Evolutionary conservation across 169 alveolate genomes (phyloP), one percentile per base, ranked within the genome.

Genomic region (Plasmodium berghei): DNA sequence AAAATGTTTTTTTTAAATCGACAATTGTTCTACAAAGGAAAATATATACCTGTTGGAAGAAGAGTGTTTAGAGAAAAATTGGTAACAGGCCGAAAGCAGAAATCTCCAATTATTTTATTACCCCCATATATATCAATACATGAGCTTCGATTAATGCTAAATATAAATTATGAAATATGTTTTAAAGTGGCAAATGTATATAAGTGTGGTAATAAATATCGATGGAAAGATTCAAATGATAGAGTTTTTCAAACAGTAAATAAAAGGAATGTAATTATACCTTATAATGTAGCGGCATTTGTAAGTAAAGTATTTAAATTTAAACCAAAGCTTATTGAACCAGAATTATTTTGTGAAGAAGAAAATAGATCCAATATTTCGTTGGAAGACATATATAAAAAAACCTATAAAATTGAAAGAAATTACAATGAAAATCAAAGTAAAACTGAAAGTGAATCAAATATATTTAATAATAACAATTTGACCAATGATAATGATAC

Each of bases 201-300:
- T 18, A 75, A 92, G 12, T 22, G 90, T 58, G 85, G 93, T 18
- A 87, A 87, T n/a, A 75, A 16, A 42, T 94, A 93, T 74, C 49
- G 64, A 42, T 94, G 97, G 97, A 92, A 69, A 64, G 97, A 94
- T 58, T 63, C 75, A 34, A 90, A 92, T 22, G 96, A 94, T 45
- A 92, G 97, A 20, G 59, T 64, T 22, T 94, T 93, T 85, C 90
- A 92, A 48, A 72, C 92, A 83, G 72, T 80, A 87, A 91, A 90
- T 72, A 92, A 93, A 52, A 63, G 96, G 55, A 73, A 93, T 63
- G 96, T 95, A 9, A 58, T 93, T 48, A 93, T 95, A 46, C 94
- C 96, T 40, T 95, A 89, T 56, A 94, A 88, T 55, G 52, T 67
- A 66, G 96, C 97, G 5, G 96, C 96, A 1, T 86, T 74, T 45